phyloP scores from a whole-genome alignment of 306 rosid genomes.

The Fragaria iinumae region DNA sequence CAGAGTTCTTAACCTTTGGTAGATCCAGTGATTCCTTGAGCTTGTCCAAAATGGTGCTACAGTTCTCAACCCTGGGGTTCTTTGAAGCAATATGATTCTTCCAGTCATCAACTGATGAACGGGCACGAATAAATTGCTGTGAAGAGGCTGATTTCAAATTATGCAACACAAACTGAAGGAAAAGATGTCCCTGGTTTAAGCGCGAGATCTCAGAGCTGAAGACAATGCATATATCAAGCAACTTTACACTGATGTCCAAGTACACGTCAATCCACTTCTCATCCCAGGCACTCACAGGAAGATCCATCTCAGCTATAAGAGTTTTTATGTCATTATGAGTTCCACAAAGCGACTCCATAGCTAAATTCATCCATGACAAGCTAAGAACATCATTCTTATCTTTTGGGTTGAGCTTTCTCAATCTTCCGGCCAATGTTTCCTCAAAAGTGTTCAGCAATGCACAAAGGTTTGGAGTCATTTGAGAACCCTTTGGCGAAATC shows the following conservation, averaged over 20 bases:
- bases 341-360: constrained; percentile 60
- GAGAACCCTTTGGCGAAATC: constrained; percentile 59
- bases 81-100: constrained; percentile 41
- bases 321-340: constrained; percentile 51
- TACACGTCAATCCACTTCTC: constrained; percentile 86
- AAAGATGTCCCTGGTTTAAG: constrained; percentile 61
- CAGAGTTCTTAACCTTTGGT: constrained; percentile 79
- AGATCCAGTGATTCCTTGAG: constrained; percentile 63
- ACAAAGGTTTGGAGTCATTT: constrained; percentile 48
- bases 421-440: constrained; percentile 60
- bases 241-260: constrained; percentile 70
- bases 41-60: constrained; percentile 49
- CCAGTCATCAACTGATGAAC: constrained; percentile 71
- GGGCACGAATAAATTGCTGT: constrained; percentile 43
- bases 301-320: constrained; percentile 58
- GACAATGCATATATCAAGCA: constrained; percentile 72
- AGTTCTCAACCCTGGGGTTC: constrained; percentile 56
- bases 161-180: constrained; percentile 58
- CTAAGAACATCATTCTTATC: constrained; percentile 60
- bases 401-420: constrained; percentile 56
- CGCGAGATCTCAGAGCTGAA: constrained; percentile 83
- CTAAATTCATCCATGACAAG: constrained; percentile 80
- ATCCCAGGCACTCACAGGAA: constrained; percentile 74
- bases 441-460: constrained; percentile 54
- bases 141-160: constrained; percentile 52